Evolutionary conservation across 2,329 filamentous ascomycete species (phyloP), one percentile per base, ranked within the genome.

Genomic region (Thielaviopsis cerberus): DNA sequence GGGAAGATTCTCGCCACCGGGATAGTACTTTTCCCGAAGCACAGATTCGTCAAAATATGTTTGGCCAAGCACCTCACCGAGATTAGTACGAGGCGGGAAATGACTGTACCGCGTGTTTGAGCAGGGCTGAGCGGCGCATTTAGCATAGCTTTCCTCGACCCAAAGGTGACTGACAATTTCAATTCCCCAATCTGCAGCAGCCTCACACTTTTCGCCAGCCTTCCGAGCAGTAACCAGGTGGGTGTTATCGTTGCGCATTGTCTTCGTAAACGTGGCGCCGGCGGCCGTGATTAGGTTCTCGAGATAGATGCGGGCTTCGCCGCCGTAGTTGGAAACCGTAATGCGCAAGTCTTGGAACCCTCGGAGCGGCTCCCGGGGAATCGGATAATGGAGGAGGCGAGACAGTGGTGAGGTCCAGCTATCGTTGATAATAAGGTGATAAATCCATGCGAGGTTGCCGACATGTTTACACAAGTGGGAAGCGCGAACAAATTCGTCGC

Each of bases 121-220:
- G 23, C 90, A 72, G 0, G 80, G 79, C 67, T 88, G 85, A 59
- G 85, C 73, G 66, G 86, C 78, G 73, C 89, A 95, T 67, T 86
- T 88, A 1, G 91, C 88, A 67, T 97, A 98, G 69, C 89, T 94
- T 67, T 98, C 92, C 69, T 98, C 92, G 52, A 98, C 78, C 92
- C 92, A 98, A 0, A 98, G 76, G 67, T 98, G 92, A 68, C 97
- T 98, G 64, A 95, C 75, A 64, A 95, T 85, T 59, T 88, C 74
- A 57, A 97, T 83, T 57, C 85, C 85, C 92, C 92, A 98, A 70
- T 97, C 92, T 61, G 81, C 80, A 0, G 92, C 92, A 1, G 92
- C 92, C 41, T 85, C 83, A 68, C 87, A 96, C 70, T 98, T 98
- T 67, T 97, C 92, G 66, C 91, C 94, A 59, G 82, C 81, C 60